Conservation (phyloP, 371 early-diverging fungal species). For the Mycotypha africana region DNA sequence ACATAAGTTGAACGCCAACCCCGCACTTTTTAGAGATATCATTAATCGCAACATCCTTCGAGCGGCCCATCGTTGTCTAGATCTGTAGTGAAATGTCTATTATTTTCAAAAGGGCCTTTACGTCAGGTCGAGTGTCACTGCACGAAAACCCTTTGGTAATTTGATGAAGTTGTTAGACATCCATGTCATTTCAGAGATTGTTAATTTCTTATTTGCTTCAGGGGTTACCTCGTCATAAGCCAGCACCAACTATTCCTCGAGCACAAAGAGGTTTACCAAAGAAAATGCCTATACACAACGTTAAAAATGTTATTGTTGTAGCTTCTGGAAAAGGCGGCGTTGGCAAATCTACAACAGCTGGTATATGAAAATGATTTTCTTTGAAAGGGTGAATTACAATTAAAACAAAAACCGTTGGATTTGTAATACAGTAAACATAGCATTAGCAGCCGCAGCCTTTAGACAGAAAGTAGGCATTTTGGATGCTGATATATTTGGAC, state of each 20-base stretch:
- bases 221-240: conserved; percentile 33
- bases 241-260: conserved; percentile 50
- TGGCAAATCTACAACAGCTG: conserved; percentile 85
- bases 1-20: no score
- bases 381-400: background rate
- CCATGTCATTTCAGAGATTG: background rate
- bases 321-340: conserved; percentile 91
- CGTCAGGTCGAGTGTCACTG: conserved; percentile 24
- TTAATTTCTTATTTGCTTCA: conserved; percentile 11
- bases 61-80: no score
- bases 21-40: no score
- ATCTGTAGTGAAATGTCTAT: no score
- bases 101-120: conserved; percentile 28
- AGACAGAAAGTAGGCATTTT: conserved; percentile 70
- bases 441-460: conserved; percentile 63
- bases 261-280: conserved; percentile 65
- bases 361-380: conserved; percentile 26
- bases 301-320: conserved; percentile 73
- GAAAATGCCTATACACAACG: conserved; percentile 59
- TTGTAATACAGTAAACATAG: conserved; percentile 63
- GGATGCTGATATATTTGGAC: conserved; percentile 91
- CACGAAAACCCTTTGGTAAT: conserved; percentile 63
- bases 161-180: background rate
- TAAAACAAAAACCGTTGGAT: background rate
- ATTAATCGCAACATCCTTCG: no score